phyloP scores from a whole-genome alignment of 371 early-diverging fungal species.

The Lichtheimia ramosa region DNA sequence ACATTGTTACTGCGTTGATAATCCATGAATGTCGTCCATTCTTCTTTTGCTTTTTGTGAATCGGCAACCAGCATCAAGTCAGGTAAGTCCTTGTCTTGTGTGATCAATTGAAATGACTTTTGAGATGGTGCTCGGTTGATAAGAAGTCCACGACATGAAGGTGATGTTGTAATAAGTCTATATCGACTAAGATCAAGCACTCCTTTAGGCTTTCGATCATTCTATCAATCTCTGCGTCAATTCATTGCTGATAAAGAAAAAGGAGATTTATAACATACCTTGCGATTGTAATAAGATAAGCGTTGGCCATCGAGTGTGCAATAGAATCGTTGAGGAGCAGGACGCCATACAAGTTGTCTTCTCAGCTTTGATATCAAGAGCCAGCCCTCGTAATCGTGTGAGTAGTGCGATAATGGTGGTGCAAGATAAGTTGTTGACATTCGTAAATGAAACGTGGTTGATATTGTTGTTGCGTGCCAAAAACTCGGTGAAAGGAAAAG shows the following conservation, averaged over 20 bases:
- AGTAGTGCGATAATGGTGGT: too few relatives aligned
- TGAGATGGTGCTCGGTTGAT: too few relatives aligned
- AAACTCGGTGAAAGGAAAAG: too few relatives aligned
- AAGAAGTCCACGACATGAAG: background rate
- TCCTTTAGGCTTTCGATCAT: background rate
- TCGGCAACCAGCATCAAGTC: constrained; percentile 14
- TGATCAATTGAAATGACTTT: constrained; percentile 13
- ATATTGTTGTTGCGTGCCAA: too few relatives aligned
- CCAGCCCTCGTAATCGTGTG: constrained; percentile 6
- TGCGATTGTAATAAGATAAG: constrained; percentile 12
- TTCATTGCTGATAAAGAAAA: too few relatives aligned
- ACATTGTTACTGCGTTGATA: constrained; percentile 5
- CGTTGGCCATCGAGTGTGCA: constrained; percentile 16
- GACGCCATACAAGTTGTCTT: background rate
- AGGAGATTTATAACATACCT: constrained; percentile 4
- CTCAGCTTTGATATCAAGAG: constrained; percentile 7
- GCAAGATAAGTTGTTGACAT: too few relatives aligned
- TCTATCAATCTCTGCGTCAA: too few relatives aligned
- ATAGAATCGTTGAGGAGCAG: constrained; percentile 11
- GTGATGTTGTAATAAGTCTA: constrained; percentile 7
- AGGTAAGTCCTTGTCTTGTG: constrained; percentile 5
- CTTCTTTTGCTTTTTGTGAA: constrained; percentile 10
- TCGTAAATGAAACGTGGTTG: too few relatives aligned
- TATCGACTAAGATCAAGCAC: constrained; percentile 10
- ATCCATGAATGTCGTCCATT: constrained; percentile 9